Evolutionary conservation across 2,329 filamentous ascomycete genomes (phyloP).

Genomic region (Dactylonectria estremocensis): DNA sequence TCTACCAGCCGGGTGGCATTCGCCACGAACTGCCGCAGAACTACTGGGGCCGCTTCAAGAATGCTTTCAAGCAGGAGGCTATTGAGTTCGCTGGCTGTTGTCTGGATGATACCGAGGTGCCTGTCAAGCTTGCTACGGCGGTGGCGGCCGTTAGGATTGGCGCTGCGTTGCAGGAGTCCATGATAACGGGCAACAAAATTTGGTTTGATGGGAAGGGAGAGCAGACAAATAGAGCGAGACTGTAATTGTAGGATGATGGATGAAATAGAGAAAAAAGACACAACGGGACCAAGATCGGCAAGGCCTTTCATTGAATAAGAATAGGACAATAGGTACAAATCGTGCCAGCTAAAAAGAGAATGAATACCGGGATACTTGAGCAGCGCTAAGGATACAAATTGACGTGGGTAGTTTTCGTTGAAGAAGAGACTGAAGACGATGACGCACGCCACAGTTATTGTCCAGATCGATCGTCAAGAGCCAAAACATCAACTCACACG

Average conservation of each 20-base stretch:
- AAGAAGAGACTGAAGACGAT: too few relatives aligned
- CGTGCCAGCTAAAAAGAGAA: too few relatives aligned
- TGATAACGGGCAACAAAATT: conserved; percentile 70
- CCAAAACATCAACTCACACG: too few relatives aligned
- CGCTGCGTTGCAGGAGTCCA: conserved; percentile 69
- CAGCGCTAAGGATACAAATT: too few relatives aligned
- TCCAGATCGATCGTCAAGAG: too few relatives aligned
- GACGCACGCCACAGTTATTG: too few relatives aligned
- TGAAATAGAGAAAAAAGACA: background rate
- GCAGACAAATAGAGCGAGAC: conserved; percentile 20
- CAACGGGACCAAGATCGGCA: background rate
- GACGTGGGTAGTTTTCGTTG: too few relatives aligned
- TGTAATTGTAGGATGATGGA: background rate
- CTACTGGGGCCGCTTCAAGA: conserved; percentile 75
- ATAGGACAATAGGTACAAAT: too few relatives aligned
- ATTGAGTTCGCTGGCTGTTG: conserved; percentile 74
- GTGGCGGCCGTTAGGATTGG: conserved; percentile 74
- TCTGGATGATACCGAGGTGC: conserved; percentile 68
- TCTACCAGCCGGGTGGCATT: conserved; percentile 64
- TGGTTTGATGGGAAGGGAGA: conserved; percentile 64
- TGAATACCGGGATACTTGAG: too few relatives aligned
- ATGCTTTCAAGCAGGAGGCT: conserved; percentile 75
- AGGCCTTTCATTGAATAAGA: too few relatives aligned
- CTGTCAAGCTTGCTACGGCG: conserved; percentile 70
- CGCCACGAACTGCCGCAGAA: conserved; percentile 72